Evolutionary conservation across 2,329 filamentous ascomycete species (phyloP).

Genomic region (Microsporum ferrugineum): DNA sequence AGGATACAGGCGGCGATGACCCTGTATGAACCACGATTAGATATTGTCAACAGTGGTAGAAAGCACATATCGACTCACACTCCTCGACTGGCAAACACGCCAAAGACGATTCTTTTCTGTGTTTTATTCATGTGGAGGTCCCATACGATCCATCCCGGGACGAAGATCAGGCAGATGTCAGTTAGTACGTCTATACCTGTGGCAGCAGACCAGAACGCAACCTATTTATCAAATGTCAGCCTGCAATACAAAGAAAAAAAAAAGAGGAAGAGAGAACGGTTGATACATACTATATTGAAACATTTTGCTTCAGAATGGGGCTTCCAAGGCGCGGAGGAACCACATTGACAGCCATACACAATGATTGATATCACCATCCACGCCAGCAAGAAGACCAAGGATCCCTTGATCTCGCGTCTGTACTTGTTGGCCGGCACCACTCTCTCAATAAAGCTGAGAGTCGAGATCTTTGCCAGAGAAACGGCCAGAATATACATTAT

Average conservation of each 20-base stretch:
- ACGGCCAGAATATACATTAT: neutral
- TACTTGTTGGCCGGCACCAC: neutral
- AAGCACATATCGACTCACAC: neutral
- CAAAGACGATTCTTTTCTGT: neutral
- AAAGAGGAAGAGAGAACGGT: neutral
- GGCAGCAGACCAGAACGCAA: neutral
- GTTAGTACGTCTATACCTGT: neutral
- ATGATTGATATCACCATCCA: conserved; percentile 12
- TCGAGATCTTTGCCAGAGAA: neutral
- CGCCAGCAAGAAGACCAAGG: conserved; percentile 4
- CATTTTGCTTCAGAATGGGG: neutral
- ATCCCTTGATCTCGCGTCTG: neutral
- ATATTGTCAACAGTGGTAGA: neutral
- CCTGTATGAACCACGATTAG: neutral
- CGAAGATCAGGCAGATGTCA: neutral
- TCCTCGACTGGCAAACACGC: neutral
- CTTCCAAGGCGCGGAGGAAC: conserved; percentile 9
- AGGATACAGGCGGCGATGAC: neutral
- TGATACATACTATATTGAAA: neutral
- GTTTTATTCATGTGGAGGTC: neutral
- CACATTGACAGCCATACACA: conserved; percentile 11
- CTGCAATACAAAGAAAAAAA: neutral
- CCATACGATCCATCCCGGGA: conserved; percentile 1
- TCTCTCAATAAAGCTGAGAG: neutral
- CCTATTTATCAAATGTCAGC: neutral